phyloP scores from a whole-genome alignment of 2,329 filamentous ascomycete genomes.

The Calonectria crousiana region DNA sequence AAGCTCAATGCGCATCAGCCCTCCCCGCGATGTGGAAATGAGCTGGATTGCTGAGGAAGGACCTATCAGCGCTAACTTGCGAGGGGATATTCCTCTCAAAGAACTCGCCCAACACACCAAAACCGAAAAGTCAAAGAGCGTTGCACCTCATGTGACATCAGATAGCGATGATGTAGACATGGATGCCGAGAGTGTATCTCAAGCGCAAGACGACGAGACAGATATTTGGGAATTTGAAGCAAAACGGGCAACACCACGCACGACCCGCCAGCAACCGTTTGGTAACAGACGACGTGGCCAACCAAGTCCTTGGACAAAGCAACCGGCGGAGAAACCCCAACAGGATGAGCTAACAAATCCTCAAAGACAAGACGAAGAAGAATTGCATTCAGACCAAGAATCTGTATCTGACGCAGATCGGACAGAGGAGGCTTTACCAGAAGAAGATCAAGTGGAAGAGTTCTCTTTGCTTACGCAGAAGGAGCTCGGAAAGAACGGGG shows the following conservation, averaged over 20 bases:
- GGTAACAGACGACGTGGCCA: constrained; percentile 44
- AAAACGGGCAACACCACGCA: constrained; percentile 57
- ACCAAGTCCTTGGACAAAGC: constrained; percentile 56
- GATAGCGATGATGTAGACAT: constrained; percentile 22
- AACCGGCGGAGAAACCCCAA: constrained; percentile 37
- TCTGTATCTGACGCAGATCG: constrained; percentile 27
- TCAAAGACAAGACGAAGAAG: not conserved
- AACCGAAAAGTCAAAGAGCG: not conserved
- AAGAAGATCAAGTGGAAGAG: constrained; percentile 51
- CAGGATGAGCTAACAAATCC: not conserved
- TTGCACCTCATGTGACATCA: constrained; percentile 22
- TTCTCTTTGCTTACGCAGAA: constrained; percentile 58
- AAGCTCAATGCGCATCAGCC: constrained; percentile 50
- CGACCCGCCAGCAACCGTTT: constrained; percentile 47
- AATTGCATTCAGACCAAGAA: constrained; percentile 13
- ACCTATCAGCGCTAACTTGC: constrained; percentile 51
- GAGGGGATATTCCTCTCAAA: constrained; percentile 51
- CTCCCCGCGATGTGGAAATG: constrained; percentile 54
- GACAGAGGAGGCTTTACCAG: constrained; percentile 26
- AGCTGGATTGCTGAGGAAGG: constrained; percentile 57
- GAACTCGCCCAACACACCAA: constrained; percentile 37
- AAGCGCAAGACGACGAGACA: constrained; percentile 56
- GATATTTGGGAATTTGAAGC: constrained; percentile 72
- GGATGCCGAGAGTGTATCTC: constrained; percentile 27
- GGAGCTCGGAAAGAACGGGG: constrained; percentile 22